These are phyloP conservation scores for Uncinocarpus reesii DNA, from an alignment of 2,329 filamentous ascomycete genomes.

Conservation along the genomic window DNA sequence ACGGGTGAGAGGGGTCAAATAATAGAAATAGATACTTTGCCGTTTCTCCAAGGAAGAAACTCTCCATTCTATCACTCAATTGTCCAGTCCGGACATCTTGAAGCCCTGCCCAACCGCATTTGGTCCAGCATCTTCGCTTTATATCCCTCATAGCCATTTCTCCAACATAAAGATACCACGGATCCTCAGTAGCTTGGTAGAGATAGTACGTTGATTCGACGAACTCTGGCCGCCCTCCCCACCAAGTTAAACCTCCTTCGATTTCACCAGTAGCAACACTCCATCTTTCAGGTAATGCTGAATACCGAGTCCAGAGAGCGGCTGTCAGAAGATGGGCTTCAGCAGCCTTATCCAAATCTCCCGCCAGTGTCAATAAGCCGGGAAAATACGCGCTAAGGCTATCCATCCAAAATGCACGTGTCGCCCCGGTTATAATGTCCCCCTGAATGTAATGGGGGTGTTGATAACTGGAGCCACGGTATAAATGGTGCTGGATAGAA, in stretches of 20 bases:
- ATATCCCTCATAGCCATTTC: constrained; percentile 93
- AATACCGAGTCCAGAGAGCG: constrained; percentile 87
- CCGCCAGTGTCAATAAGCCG: constrained; percentile 72
- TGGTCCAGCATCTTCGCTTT: constrained; percentile 74
- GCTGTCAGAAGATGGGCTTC: constrained; percentile 84
- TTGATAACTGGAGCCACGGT: constrained; percentile 61
- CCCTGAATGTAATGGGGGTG: constrained; percentile 91
- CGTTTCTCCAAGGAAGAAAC: constrained; percentile 94
- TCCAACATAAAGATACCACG: constrained; percentile 90
- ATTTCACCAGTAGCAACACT: constrained; percentile 74
- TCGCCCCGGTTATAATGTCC: constrained; percentile 76
- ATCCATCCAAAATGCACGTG: constrained; percentile 88
- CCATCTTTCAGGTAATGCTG: constrained; percentile 90
- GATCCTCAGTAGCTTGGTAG: constrained; percentile 86
- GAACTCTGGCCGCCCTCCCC: constrained; percentile 90
- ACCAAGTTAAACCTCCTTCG: constrained; percentile 83
- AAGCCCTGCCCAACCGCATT: constrained; percentile 87
- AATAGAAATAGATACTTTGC: constrained; percentile 91
- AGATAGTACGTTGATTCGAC: constrained; percentile 94
- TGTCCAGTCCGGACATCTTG: constrained; percentile 74
- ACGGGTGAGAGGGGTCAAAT: constrained; percentile 72
- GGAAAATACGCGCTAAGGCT: constrained; percentile 93
- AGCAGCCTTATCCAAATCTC: constrained; percentile 81
- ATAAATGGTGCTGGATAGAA: constrained; percentile 83
- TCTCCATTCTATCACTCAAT: constrained; percentile 91